These are phyloP conservation scores for Aspergillus transmontanensis DNA, from an alignment of 2,329 filamentous ascomycete genomes.

Conservation along the genomic window DNA sequence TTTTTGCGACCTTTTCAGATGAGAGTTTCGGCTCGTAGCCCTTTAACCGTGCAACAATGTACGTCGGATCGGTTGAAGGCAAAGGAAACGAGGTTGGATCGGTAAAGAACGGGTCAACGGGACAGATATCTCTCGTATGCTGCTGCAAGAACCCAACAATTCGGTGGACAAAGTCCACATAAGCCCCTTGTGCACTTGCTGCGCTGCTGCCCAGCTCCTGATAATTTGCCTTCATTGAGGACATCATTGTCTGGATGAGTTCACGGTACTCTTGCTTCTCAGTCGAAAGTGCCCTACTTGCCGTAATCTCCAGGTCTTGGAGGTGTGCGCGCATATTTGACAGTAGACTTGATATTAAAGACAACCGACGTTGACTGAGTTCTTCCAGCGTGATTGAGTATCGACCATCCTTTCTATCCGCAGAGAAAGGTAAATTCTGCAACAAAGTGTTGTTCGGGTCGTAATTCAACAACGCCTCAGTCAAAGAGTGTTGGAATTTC, in stretches of 20 bases:
- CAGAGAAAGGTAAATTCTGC: constrained; percentile 60
- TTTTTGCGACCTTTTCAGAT: constrained; percentile 53
- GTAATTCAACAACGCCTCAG: constrained; percentile 55
- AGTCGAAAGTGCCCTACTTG: constrained; percentile 38
- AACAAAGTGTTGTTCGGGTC: constrained; percentile 52
- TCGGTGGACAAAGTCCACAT: constrained; percentile 64
- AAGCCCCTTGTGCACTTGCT: constrained; percentile 50
- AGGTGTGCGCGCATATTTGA: constrained; percentile 61
- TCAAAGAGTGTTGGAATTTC: constrained; percentile 63
- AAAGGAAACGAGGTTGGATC: constrained; percentile 63
- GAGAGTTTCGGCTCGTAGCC: constrained; percentile 59
- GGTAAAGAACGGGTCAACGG: constrained; percentile 62
- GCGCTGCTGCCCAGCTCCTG: constrained; percentile 51
- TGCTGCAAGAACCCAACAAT: constrained; percentile 64
- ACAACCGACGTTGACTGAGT: constrained; percentile 57
- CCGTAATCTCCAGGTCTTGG: constrained; percentile 38
- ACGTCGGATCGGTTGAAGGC: constrained; percentile 61
- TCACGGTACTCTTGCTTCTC: constrained; percentile 49
- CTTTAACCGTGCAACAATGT: constrained; percentile 63
- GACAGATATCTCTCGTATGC: constrained; percentile 58
- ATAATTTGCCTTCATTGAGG: constrained; percentile 63
- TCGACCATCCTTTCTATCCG: constrained; percentile 34
- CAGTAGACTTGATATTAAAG: constrained; percentile 58
- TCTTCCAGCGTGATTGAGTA: constrained; percentile 55
- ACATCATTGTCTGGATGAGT: constrained; percentile 60